Evolutionary conservation across 1,139 yeast genomes (phyloP), one percentile per base, ranked within the genome.

Genomic region (Pneumocystis oryctolagi): DNA sequence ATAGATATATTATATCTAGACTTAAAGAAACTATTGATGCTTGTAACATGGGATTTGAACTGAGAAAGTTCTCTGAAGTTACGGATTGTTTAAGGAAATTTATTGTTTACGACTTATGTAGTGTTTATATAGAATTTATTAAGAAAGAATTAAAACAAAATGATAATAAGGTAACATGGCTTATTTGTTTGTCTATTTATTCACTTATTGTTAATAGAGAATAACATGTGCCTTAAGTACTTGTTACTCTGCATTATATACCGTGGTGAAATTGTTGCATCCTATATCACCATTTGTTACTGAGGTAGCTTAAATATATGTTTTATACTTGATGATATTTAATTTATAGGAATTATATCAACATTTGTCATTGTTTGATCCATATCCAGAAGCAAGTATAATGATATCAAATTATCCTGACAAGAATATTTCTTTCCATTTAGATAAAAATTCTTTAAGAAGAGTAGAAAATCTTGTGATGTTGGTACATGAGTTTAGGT

Each of bases 341-440:
- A n/a, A 57, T 35, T 39, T 57, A 12, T 39, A 57, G 59, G 59
- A 57, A 30, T 20, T 57, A 20, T 57, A 39, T 35, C 59, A 57
- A 30, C 5, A 47, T 9, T 47, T 57, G 14, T 35, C 30, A 6
- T 2, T 18, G 14, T 35, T 20, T 57, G 59, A 25, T 18, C 37
- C 59, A 39, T 20, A 28, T 57, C 14, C 42, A 9, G 28, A 35
- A 28, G 20, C 25, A 28, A 47, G 55, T 25, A 57, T 57, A 57
- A 57, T 57, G 59, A 35, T 57, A 35, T 57, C 59, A 39, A 20
- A 35, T 28, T 57, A 57, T 57, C 59, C 59, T 35, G n/a, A 57
- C 20, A 57, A 35, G 12, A 9, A 57, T 57, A 14, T 3, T 20
- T 57, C 28, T 57, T 39, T 39, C 30, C 12, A 57, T 47, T 25